phyloP scores from a whole-genome alignment of 352 stramenopile genomes.

The Globisporangium paroecandrum region DNA sequence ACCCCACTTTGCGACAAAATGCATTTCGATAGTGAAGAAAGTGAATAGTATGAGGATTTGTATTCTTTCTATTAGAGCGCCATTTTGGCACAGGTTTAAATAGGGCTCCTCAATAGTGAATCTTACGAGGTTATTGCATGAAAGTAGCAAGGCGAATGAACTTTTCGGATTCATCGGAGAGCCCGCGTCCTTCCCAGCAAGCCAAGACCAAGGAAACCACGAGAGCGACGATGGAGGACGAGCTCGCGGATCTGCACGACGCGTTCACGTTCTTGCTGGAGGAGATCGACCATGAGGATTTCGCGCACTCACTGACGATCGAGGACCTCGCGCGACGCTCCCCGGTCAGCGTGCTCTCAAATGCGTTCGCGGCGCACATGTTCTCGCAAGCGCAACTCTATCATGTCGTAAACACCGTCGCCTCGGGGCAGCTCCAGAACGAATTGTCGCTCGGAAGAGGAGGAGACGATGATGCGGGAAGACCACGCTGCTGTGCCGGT shows the following conservation, averaged over 20 bases:
- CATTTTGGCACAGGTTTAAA: too few species aligned
- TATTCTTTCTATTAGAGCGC: too few species aligned
- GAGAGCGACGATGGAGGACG: conserved; percentile 2
- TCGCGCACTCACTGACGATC: conserved; percentile 2
- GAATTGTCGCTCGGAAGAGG: too few species aligned
- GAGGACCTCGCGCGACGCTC: not conserved
- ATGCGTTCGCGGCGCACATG: not conserved
- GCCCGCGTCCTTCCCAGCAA: not conserved
- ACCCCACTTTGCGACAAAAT: too few species aligned
- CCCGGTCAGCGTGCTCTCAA: not conserved
- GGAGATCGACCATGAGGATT: conserved; percentile 15
- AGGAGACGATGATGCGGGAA: too few species aligned
- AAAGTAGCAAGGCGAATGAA: too few species aligned
- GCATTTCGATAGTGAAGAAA: too few species aligned
- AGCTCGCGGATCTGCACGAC: conserved; percentile 2
- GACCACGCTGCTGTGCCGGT: too few species aligned
- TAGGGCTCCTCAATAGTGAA: too few species aligned
- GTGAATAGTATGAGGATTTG: too few species aligned
- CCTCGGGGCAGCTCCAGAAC: not conserved
- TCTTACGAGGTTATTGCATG: too few species aligned
- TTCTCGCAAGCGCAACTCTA: not conserved
- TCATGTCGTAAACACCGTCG: not conserved
- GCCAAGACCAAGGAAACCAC: not conserved
- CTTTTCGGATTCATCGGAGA: too few species aligned
- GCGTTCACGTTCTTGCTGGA: conserved; percentile 11